These are phyloP conservation scores for Colletotrichum filicis DNA, from an alignment of 2,329 filamentous ascomycete genomes.

Conservation along the genomic window DNA sequence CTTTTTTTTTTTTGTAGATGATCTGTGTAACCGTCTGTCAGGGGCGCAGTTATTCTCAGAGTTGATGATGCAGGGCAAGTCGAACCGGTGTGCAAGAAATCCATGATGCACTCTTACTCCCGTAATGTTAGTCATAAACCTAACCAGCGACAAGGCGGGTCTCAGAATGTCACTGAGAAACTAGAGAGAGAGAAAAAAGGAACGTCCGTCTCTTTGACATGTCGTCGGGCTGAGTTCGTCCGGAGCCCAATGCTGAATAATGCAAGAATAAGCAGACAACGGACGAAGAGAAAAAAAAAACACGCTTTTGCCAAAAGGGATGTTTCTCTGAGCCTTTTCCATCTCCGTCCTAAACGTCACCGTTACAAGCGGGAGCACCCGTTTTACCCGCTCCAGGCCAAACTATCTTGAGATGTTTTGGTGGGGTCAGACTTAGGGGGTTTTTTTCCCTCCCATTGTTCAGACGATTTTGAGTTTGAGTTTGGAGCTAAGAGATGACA, in stretches of 20 bases:
- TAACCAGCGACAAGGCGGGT: background rate
- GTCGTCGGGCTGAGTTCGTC: background rate
- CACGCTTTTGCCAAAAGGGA: too few relatives aligned
- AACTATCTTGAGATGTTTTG: background rate
- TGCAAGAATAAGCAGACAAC: background rate
- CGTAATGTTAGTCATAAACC: background rate
- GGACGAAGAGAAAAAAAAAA: background rate
- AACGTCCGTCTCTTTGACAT: background rate
- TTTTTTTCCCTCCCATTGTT: background rate
- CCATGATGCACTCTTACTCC: background rate
- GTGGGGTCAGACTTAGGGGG: background rate
- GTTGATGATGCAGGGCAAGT: background rate
- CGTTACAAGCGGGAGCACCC: slow-evolving; percentile 13
- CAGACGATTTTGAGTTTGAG: slow-evolving; percentile 5
- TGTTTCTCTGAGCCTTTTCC: background rate
- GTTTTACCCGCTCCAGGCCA: background rate
- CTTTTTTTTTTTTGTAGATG: background rate
- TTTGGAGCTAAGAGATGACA: slow-evolving; percentile 7
- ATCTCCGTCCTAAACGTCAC: background rate
- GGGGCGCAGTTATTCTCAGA: background rate
- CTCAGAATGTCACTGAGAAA: background rate
- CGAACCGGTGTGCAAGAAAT: background rate
- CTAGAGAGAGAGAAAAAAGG: background rate
- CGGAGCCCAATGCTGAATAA: background rate
- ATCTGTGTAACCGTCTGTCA: background rate